Base-by-base conservation (phyloP, 306 rosid genomes). In the Lagenaria siceraria region DNA sequence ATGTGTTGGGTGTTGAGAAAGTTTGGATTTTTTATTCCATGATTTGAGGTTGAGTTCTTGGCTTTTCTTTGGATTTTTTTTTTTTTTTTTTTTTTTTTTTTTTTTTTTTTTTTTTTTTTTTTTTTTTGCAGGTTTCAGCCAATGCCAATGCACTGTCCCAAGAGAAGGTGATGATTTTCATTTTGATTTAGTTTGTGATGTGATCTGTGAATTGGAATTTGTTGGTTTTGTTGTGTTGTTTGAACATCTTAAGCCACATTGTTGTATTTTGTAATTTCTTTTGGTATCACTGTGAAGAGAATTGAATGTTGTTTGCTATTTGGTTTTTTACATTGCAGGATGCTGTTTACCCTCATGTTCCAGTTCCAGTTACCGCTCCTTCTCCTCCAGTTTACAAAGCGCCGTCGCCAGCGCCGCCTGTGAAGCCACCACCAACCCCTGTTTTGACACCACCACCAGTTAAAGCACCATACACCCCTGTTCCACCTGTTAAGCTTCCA, bases 401-500 rank as follows among this genome's bases (percentile, higher is more conserved):
- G 10, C 88, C 91, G 5, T 14, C 82, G 51, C 78, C 88, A 1
- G 19, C 36, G 1, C 84, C 82, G 1, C 77, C 85, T 0, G 83
- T 27, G 66, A 58, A 82, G 24, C 75, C 89, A 22, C 89, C 92
- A 7, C 13, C 65, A 12, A 25, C 78, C 14, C 27, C 69, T 0
- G 82, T 42, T 18, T 76, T 78, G 59, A 38, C 58, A 24, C 56
- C 75, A 13, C 58, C 72, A 6, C 75, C 56, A 14, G 75, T 70
- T 10, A 70, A 70, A 31, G 36, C 75, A 70, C 56, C 75, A 12
- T 24, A 48, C 7, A 69, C 58, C 21, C 81, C 87, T 27, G 11
- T 40, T 31, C 48, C 86, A 6, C 84, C 80, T 7, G 72, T 48
- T 14, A 19, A 74, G 48, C 38, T 31, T 10, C 75, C 75, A 1